Base-by-base conservation (phyloP, 441 rosid genomes). In the Theobroma grandiflorum region DNA sequence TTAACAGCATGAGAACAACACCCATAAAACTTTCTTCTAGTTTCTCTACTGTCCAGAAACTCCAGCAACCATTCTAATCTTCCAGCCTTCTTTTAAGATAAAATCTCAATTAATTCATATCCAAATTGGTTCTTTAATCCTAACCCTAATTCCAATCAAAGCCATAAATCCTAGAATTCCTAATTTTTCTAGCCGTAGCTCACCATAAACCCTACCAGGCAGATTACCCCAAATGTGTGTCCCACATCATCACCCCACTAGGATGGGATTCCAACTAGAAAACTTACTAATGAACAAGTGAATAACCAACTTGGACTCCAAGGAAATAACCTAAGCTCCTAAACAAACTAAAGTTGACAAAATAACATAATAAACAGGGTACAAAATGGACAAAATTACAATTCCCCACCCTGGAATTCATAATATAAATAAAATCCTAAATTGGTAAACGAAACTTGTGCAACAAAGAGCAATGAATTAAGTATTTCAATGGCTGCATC, bases 261-360 rank as follows among this genome's bases (percentile, higher is more conserved):
- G 31, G 31, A 38, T 38, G 14, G 16, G 26, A 65, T 43, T 38
- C 26, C 6, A 65, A 66, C 7, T 4, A 20, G 14, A n/a, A 63
- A 33, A 63, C 14, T 8, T 8, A 37, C 69, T n/a, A 42, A 42
- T 6, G 45, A 38, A 37, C 45, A 38, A 40, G 45, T 40, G 18
- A 65, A 66, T 8, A 4, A 38, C 16, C 31, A 40, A n/a, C 71
- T 38, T 37, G 38, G 26, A 62, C 33, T 62, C n/a, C 66, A 12
- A 62, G 40, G 14, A 62, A 62, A 62, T 61, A 57, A 57, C 33
- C 31, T 57, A 57, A 20, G 40, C 71, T 66, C 71, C 31, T 40
- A 8, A 65, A 65, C 8, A 59, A 59, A 59, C 64, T 59, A 59
- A 65, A 38, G 70, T 38, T 38, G 9, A 40, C 22, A 66, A 66